phyloP scores from a whole-genome alignment of 257 asterid species.

The Solanum sejunctum region DNA sequence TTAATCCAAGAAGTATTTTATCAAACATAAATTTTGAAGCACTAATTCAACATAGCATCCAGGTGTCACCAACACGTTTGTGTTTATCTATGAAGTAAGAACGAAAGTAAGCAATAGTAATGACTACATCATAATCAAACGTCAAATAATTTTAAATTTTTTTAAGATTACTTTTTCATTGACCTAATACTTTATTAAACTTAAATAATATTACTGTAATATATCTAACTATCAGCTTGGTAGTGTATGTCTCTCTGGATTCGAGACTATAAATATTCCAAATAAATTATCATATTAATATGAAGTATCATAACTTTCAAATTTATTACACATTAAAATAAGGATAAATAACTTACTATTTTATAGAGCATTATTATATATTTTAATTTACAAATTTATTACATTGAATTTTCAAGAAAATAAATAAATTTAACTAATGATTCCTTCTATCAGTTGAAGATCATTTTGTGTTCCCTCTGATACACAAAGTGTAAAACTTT shows the following conservation, averaged over 20 bases:
- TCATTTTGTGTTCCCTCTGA: background rate
- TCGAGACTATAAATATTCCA: background rate
- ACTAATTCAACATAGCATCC: background rate
- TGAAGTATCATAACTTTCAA: background rate
- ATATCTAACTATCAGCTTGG: background rate
- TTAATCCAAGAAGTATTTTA: background rate
- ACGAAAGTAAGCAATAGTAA: background rate
- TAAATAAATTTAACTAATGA: too few relatives aligned
- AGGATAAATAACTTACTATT: background rate
- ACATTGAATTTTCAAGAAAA: too few relatives aligned
- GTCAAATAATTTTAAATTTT: too few relatives aligned
- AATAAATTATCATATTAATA: too few relatives aligned
- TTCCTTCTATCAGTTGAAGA: too few relatives aligned
- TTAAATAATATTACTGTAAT: too few relatives aligned
- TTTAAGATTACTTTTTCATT: background rate
- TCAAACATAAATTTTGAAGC: background rate
- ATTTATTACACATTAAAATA: background rate
- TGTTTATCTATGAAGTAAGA: too few relatives aligned
- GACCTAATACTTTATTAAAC: too few relatives aligned
- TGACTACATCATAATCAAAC: too few relatives aligned
- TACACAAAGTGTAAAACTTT: background rate
- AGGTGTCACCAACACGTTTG: too few relatives aligned
- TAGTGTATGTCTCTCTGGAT: background rate
- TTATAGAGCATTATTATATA: background rate
- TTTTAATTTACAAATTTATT: too few relatives aligned